Evolutionary conservation across 2,329 filamentous ascomycete genomes (phyloP).

Genomic region (Clonostachys solani): DNA sequence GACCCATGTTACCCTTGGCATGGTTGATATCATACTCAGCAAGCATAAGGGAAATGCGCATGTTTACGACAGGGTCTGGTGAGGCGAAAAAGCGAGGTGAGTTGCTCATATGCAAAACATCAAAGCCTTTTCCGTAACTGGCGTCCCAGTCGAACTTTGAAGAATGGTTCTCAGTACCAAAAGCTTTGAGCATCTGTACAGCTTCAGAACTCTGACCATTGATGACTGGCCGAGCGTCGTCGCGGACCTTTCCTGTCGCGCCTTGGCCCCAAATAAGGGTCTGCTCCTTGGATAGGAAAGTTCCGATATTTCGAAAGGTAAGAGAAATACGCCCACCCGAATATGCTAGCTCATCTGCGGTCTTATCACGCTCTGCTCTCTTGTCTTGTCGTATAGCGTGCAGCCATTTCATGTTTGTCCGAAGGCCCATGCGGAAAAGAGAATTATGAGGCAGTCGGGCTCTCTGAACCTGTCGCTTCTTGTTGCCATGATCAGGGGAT

Average conservation of each 20-base stretch:
- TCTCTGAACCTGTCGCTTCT: conserved; percentile 57
- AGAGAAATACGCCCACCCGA: conserved; percentile 79
- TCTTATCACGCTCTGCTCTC: conserved; percentile 63
- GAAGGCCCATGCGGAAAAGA: conserved; percentile 74
- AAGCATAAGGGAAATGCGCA: conserved; percentile 45
- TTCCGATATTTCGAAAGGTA: conserved; percentile 87
- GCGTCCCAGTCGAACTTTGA: conserved; percentile 69
- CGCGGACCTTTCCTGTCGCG: conserved; percentile 63
- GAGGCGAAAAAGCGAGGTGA: conserved; percentile 47
- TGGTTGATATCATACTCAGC: conserved; percentile 40
- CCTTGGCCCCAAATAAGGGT: conserved; percentile 87
- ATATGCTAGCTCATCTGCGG: conserved; percentile 65
- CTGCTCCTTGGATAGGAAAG: conserved; percentile 66
- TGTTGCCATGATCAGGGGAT: conserved; percentile 2
- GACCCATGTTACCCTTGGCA: conserved; percentile 35
- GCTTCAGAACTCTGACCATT: conserved; percentile 66
- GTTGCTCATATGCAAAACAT: conserved; percentile 67
- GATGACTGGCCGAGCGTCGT: conserved; percentile 57
- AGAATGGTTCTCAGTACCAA: conserved; percentile 79
- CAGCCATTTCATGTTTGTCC: conserved; percentile 82
- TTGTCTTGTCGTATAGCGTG: conserved; percentile 92
- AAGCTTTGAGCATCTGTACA: conserved; percentile 68
- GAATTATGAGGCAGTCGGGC: conserved; percentile 83
- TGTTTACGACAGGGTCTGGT: conserved; percentile 39
- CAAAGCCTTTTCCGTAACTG: conserved; percentile 76